Percentiles rank a stretch among this genome's conserved stretches.
These are phyloP conservation scores for Trypanosoma lewisi DNA, from an alignment of 208 protist genomes.

Conservation along the genomic window DNA sequence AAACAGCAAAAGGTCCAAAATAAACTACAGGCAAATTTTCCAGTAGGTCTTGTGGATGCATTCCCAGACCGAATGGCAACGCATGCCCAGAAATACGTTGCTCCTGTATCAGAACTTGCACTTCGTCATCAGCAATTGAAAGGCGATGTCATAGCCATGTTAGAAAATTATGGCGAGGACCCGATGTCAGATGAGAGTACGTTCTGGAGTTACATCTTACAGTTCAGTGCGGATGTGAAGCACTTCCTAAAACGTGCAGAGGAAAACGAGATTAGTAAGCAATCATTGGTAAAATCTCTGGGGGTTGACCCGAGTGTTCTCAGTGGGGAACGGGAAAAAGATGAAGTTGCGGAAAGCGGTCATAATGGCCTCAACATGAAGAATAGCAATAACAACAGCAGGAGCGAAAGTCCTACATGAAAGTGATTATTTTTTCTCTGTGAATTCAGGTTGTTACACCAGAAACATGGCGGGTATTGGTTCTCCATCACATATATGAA, in stretches of 20 bases:
- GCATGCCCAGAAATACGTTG: slow-evolving; percentile 32
- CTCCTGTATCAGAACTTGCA: slow-evolving; percentile 43
- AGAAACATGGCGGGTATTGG: too few relatives aligned
- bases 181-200: slow-evolving; percentile 51
- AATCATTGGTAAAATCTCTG: slow-evolving; percentile 10
- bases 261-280: slow-evolving; percentile 15
- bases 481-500: too few relatives aligned
- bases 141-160: slow-evolving; percentile 64
- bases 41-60: slow-evolving; percentile 30
- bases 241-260: slow-evolving; percentile 35
- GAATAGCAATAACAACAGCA: background rate
- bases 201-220: slow-evolving; percentile 56
- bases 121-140: slow-evolving; percentile 61
- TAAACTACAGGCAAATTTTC: slow-evolving; percentile 31
- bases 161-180: slow-evolving; percentile 77
- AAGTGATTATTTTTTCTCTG: background rate
- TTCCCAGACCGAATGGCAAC: slow-evolving; percentile 38
- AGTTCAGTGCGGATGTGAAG: slow-evolving; percentile 53
- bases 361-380: too few relatives aligned
- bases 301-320: background rate
- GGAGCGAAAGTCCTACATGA: too few relatives aligned
- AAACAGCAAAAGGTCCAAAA: slow-evolving; percentile 39
- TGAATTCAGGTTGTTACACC: too few relatives aligned
- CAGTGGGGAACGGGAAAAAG: background rate
- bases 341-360: background rate